These are phyloP conservation scores for Rhodotorula paludigena DNA, from an alignment of 768 basidiomycete genomes.

Conservation along the genomic window DNA sequence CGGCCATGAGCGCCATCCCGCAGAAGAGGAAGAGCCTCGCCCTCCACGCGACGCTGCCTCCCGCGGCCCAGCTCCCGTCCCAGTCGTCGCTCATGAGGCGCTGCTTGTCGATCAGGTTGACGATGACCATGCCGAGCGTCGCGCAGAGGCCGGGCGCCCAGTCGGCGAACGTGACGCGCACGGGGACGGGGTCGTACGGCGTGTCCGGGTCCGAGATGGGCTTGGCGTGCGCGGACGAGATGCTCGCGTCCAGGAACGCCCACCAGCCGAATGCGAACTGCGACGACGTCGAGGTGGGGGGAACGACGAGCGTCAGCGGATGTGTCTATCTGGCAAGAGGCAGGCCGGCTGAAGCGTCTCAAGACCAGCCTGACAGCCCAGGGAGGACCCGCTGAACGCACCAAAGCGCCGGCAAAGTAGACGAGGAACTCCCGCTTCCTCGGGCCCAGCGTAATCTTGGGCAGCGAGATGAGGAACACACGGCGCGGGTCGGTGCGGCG, in stretches of 20 bases:
- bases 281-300: not conserved
- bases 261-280: constrained; percentile 94
- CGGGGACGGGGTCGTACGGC: constrained; percentile 63
- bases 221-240: constrained; percentile 79
- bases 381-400: constrained; percentile 52
- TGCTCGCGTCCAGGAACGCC: constrained; percentile 88
- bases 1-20: constrained; percentile 95
- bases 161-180: constrained; percentile 73
- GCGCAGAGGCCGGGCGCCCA: constrained; percentile 97
- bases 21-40: constrained; percentile 86
- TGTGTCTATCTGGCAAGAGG: not conserved
- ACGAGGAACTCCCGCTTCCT: constrained; percentile 76
- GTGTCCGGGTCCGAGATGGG: constrained; percentile 57
- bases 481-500: constrained; percentile 62
- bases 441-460: constrained; percentile 59
- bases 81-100: constrained; percentile 68
- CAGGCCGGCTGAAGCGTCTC: not conserved
- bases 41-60: constrained; percentile 70
- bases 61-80: constrained; percentile 50
- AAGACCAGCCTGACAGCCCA: not conserved
- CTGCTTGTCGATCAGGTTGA: constrained; percentile 93
- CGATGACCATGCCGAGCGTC: constrained; percentile 81
- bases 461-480: constrained; percentile 81
- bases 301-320: constrained; percentile 11
- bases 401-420: constrained; percentile 84